Evolutionary conservation across 352 stramenopile species (phyloP), one percentile per base, ranked within the genome.

Genomic region (Phytophthora citrophthora): DNA sequence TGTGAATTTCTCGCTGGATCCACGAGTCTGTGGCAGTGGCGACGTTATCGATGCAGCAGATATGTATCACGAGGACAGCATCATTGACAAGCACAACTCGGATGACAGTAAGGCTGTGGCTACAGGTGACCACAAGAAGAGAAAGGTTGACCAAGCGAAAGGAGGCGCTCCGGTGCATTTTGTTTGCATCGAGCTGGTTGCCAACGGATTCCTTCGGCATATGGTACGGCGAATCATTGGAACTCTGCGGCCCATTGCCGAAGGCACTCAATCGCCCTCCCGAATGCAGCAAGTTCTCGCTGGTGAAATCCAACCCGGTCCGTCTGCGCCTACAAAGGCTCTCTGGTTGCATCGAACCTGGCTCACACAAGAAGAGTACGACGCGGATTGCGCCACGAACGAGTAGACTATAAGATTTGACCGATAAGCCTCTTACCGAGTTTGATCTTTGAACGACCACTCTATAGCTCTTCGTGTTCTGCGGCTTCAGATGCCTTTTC

Each of bases 211-310:
- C 54, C 61, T 96, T n/a, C 68, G 88, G 11, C 88, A 96, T 70
- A 96, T 96, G 88, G 84, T 96, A 61, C 84, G 88, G 9, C 84
- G 88, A 5, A 96, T 96, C 62, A 76, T 96, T 11, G 88, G 88
- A 41, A 96, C 84, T 6, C 49, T 91, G 38, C 82, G 88, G 8
- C 83, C 77, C 4, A 93, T 96, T 62, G 86, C 73, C n/a, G 86
- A 94, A 75, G 86, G 88, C 9, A 78, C 75, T 3, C 75, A 82
- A 24, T 72, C 79, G 3, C 69, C 79, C 3, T 76, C 31, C 12
- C 74, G 69, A 50, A 89, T 94, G 74, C 72, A 88, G 47, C 66
- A 90, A n/a, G 82, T 96, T 18, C 65, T 96, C 0, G 50, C 78
- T 43, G 83, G 84, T 40, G 48, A 75, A 40, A 15, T 76, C 23